Percentiles rank a stretch among this genome's conserved stretches.
These are phyloP conservation scores for Cynanchum wilfordii DNA, from an alignment of 257 asterid species.

Conservation along the genomic window DNA sequence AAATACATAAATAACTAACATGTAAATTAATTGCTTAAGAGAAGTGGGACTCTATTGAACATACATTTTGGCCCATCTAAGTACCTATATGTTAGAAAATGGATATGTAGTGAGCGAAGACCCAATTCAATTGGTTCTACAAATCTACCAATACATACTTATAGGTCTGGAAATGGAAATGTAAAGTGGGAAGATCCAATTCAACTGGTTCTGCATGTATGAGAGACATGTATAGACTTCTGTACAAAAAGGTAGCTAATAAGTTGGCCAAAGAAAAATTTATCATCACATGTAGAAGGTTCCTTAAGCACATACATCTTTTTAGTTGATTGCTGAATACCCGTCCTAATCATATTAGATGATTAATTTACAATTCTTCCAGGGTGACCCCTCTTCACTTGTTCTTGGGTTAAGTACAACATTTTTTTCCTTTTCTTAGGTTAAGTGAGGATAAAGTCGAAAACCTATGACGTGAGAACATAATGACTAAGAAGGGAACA, in stretches of 20 bases:
- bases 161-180: neutral
- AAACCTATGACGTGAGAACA: neutral
- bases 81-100: neutral
- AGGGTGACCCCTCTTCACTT: neutral
- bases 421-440: no score
- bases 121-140: no score
- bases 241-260: neutral
- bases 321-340: neutral
- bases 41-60: neutral
- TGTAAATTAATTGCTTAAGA: neutral
- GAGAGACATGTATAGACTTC: neutral
- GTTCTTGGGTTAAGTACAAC: no score
- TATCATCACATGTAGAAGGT: neutral
- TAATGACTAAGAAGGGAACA: neutral
- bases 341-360: neutral
- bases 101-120: no score
- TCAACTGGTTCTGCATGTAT: neutral
- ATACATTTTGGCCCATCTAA: neutral
- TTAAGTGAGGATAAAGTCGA: neutral
- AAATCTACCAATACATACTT: no score
- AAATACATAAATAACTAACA: neutral
- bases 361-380: neutral
- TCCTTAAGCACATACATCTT: neutral
- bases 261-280: neutral
- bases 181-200: neutral